Evolutionary conservation across 148 eudicot species (phyloP), one percentile per base, ranked within the genome.

Genomic region (Nyssa sinensis): DNA sequence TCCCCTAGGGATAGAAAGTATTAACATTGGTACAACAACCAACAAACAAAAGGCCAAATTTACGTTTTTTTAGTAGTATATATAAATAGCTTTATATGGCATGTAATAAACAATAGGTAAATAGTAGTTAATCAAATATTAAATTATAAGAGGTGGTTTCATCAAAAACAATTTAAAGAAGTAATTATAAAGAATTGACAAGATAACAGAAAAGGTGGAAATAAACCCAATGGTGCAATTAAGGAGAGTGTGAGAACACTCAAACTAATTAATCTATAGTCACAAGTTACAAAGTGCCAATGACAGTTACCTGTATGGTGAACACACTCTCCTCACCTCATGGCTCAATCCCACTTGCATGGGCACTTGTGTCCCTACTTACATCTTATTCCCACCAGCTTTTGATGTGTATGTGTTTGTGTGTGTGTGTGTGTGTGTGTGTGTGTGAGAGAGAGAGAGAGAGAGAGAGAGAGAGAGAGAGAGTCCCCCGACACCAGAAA

Each of bases 261-360:
- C 51, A 55, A 4, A 3, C 44, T 37, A 37, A 3, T n/a, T 5
- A 55, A 55, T 21, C 24, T 13, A 55, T 55, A 19, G 59, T 17
- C 24, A 55, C 25, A 13, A 55, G 21, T 55, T 7, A 17, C 7
- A 17, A 55, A 27, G 16, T 72, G 75, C 58, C 58, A 58, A 64
- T 65, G 77, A 74, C 33, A 64, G 35, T 27, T 74, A 49, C 49
- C 41, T 74, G 63, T 32, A 53, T 51, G 77, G 70, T 55, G 29
- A 37, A 63, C 41, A 47, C 65, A 11, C 74, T 60, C 66, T 25
- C 41, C 67, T 32, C 59, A 24, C 14, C 30, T 23, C 29, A 49
- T 13, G 59, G 59, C 41, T 28, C 66, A 37, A n/a, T 3, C 41
- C 70, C 70, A 74, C 77, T 74, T 64, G 70, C 70, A n/a, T 24